phyloP scores from a whole-genome alignment of 202 grass and related monocot species.

The Elaeis oleifera region DNA sequence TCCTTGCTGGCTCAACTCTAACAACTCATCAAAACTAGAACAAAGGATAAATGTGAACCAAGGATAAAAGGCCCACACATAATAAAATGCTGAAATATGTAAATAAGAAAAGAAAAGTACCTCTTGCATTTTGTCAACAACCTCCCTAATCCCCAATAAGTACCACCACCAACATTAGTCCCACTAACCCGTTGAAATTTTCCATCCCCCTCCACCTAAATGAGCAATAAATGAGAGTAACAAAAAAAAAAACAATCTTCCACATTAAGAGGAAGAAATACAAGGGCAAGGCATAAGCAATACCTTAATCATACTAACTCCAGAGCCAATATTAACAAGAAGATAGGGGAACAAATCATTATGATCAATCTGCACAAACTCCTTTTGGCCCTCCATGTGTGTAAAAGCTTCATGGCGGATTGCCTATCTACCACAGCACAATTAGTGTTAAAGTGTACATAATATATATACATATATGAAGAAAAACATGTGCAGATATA shows the following conservation, averaged over 20 bases:
- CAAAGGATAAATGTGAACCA: constrained; percentile 18
- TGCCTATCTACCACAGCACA: constrained; percentile 36
- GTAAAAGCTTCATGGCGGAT: constrained; percentile 99
- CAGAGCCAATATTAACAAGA: constrained; percentile 98
- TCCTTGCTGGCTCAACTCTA: constrained; percentile 90
- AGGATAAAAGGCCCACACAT: too few relatives aligned
- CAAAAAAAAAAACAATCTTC: not conserved
- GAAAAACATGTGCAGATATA: too few relatives aligned
- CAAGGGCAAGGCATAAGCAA: not conserved
- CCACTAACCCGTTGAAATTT: constrained; percentile 98
- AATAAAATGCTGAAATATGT: too few relatives aligned
- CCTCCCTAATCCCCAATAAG: constrained; percentile 86
- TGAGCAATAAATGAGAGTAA: too few relatives aligned
- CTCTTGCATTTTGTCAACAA: constrained; percentile 98
- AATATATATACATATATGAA: too few relatives aligned
- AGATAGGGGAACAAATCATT: constrained; percentile 94
- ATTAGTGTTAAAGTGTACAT: too few relatives aligned
- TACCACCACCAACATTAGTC: constrained; percentile 96
- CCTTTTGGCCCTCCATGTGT: constrained; percentile 92
- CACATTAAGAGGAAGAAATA: not conserved
- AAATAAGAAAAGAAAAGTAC: constrained; percentile 20
- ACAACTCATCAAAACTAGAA: constrained; percentile 86
- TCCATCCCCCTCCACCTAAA: constrained; percentile 85
- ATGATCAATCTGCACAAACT: constrained; percentile 87
- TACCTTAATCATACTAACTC: constrained; percentile 99